These are phyloP conservation scores for Serendipita indica DNA, from an alignment of 768 basidiomycete genomes.

Conservation along the genomic window DNA sequence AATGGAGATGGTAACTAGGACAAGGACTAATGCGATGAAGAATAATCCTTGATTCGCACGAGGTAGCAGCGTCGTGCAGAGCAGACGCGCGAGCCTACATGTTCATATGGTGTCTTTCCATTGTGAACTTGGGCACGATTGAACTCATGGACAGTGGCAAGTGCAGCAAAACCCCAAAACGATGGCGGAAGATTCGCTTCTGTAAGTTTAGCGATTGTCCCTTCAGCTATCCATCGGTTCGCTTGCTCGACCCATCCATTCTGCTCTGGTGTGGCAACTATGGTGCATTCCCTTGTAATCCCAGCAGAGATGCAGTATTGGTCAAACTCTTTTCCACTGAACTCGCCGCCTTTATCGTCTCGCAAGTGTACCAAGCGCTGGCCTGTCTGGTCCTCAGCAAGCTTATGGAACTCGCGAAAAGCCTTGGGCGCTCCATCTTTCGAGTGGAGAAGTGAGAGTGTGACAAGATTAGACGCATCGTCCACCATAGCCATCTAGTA, in stretches of 20 bases:
- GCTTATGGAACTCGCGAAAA: neutral
- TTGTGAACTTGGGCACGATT: neutral
- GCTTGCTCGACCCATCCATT: neutral
- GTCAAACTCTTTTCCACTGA: neutral
- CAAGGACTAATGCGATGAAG: no score
- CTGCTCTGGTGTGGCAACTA: neutral
- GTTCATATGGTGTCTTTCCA: neutral
- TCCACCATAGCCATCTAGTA: slow-evolving; percentile 6
- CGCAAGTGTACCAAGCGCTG: neutral
- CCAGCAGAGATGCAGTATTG: neutral
- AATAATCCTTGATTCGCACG: no score
- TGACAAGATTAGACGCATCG: neutral
- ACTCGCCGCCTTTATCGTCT: slow-evolving; percentile 7
- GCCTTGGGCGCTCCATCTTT: neutral
- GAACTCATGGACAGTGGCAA: neutral
- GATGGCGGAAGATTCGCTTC: neutral
- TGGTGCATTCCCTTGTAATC: neutral
- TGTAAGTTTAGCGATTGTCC: neutral
- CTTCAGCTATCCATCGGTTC: neutral
- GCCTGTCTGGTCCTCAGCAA: neutral
- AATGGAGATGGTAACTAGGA: no score
- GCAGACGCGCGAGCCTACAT: no score
- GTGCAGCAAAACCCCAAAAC: neutral
- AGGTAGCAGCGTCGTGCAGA: no score
- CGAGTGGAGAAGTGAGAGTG: neutral